A percentile compares a stretch with the other conserved stretches of the same genome.
These are phyloP conservation scores for Salisapilia sapeloensis DNA, from an alignment of 352 stramenopile species.

Conservation along the genomic window DNA sequence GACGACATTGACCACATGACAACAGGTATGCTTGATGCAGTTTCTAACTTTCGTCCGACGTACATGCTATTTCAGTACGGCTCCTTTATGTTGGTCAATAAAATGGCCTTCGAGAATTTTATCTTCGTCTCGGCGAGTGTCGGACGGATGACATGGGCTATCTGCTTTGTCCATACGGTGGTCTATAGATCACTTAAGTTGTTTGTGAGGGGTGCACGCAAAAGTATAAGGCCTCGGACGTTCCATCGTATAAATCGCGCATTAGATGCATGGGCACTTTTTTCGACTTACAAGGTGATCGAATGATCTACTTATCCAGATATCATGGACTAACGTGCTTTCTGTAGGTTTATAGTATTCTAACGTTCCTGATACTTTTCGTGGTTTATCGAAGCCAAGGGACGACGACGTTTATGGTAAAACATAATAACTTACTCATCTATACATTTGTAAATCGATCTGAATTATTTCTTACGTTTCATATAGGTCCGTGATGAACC, in stretches of 20 bases:
- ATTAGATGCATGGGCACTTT: slow-evolving; percentile 22
- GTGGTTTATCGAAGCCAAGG: slow-evolving; percentile 15
- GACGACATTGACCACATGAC: too few species aligned
- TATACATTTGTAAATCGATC: too few species aligned
- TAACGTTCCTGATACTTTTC: slow-evolving; percentile 23
- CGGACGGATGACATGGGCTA: slow-evolving; percentile 36
- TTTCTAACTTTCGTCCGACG: slow-evolving; percentile 20
- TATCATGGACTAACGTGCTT: too few species aligned
- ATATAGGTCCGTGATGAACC: slow-evolving; percentile 7
- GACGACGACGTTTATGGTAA: slow-evolving; percentile 24
- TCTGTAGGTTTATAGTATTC: slow-evolving; percentile 34
- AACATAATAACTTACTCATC: too few species aligned
- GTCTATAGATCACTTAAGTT: slow-evolving; percentile 14
- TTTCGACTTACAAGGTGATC: slow-evolving; percentile 42
- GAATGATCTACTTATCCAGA: too few species aligned
- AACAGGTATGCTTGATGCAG: slow-evolving; percentile 28
- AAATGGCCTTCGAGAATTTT: slow-evolving; percentile 28
- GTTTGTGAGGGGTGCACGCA: too few species aligned
- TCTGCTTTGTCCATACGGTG: slow-evolving; percentile 25
- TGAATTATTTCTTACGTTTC: too few species aligned
- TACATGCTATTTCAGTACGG: slow-evolving; percentile 27
- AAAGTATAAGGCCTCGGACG: too few species aligned
- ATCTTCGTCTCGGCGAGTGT: slow-evolving; percentile 30
- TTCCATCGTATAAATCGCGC: too few species aligned
- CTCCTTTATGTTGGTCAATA: slow-evolving; percentile 35